Evolutionary conservation across 2,329 filamentous ascomycete genomes (phyloP).

Genomic region (Alternaria ventricosa): DNA sequence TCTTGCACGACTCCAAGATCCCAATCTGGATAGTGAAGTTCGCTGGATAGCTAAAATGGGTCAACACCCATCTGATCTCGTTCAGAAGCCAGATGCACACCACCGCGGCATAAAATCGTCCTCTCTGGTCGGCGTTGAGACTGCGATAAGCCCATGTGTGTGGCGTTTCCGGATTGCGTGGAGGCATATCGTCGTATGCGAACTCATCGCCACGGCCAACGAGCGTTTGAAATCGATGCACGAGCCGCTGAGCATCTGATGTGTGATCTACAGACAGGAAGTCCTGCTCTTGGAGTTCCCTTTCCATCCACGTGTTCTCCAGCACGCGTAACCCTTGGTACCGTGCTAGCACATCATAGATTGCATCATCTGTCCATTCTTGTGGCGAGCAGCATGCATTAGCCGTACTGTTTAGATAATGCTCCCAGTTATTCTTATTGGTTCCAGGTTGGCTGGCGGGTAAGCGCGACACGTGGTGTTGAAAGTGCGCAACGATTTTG

Average conservation of each 20-base stretch:
- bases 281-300: constrained; percentile 20
- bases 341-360: constrained; percentile 31
- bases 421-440: constrained; percentile 11
- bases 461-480: constrained; percentile 1
- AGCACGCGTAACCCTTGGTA: constrained; percentile 33
- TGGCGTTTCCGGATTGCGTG: background rate
- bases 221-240: constrained; percentile 2
- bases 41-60: constrained; percentile 17
- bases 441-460: background rate
- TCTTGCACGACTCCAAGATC: background rate
- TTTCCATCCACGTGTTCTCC: constrained; percentile 28
- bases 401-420: background rate
- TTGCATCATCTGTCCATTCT: constrained; percentile 18
- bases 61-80: constrained; percentile 33
- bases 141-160: constrained; percentile 10
- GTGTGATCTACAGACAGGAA: constrained; percentile 17
- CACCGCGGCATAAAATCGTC: constrained; percentile 30
- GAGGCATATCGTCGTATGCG: background rate
- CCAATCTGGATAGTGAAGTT: constrained; percentile 5
- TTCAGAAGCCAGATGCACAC: constrained; percentile 31
- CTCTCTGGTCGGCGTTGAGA: constrained; percentile 27
- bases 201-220: constrained; percentile 9
- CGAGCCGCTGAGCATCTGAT: constrained; percentile 4
- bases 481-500: constrained; percentile 24
- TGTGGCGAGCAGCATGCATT: background rate